Evolutionary conservation across 2,329 filamentous ascomycete genomes (phyloP).

Genomic region (Scedosporium minutisporum): DNA sequence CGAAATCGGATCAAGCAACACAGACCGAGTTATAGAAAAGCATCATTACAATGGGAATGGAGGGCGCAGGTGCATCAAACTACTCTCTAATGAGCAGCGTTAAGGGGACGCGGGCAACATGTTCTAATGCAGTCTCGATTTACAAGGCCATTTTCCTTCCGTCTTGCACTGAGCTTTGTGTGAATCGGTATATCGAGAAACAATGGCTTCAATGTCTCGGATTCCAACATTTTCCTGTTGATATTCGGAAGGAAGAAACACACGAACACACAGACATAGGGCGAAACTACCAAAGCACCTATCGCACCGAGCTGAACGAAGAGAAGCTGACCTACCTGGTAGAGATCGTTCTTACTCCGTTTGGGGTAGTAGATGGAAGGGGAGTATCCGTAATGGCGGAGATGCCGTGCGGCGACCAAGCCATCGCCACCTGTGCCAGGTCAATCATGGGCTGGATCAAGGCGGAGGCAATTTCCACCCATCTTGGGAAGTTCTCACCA

Average conservation of each 20-base stretch:
- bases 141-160: background rate
- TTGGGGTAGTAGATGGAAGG: conserved; percentile 92
- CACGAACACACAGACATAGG: background rate
- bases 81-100: background rate
- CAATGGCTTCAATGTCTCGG: background rate
- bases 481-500: conserved; percentile 29
- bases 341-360: conserved; percentile 79
- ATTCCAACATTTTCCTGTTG: background rate
- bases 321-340: conserved; percentile 49
- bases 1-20: background rate
- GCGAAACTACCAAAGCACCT: background rate
- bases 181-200: background rate
- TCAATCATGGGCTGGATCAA: background rate
- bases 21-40: background rate
- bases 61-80: background rate
- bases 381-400: conserved; percentile 83
- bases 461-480: background rate
- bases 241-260: background rate
- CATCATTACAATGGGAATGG: background rate
- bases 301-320: background rate
- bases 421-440: conserved; percentile 68
- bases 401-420: conserved; percentile 84
- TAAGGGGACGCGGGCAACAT: background rate
- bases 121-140: background rate
- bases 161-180: background rate